Percentiles rank a stretch among this genome's conserved stretches.
These are phyloP conservation scores for Mucor irregularis DNA, from an alignment of 371 early-diverging fungal genomes.

Conservation along the genomic window DNA sequence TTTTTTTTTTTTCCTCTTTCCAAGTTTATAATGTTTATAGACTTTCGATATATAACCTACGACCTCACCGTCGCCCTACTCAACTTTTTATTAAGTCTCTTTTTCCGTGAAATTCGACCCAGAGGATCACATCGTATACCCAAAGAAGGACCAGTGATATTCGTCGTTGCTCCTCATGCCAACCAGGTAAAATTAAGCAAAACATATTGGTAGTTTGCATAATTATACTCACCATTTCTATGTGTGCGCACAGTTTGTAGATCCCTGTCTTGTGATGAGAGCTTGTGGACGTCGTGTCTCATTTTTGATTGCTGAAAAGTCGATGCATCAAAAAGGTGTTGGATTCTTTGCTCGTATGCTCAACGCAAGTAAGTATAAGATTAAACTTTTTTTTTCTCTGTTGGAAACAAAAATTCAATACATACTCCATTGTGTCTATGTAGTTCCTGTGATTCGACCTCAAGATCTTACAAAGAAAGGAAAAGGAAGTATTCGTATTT, in stretches of 20 bases:
- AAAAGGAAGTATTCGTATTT: conserved; percentile 63
- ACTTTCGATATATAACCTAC: conserved; percentile 20
- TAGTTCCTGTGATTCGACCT: conserved; percentile 87
- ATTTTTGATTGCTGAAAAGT: conserved; percentile 81
- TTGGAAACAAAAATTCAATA: too few species aligned
- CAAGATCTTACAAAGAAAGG: conserved; percentile 79
- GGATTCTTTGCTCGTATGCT: conserved; percentile 74
- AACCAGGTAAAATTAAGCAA: conserved; percentile 79
- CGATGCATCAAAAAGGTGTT: conserved; percentile 77
- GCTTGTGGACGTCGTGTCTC: conserved; percentile 76
- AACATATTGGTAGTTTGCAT: too few species aligned
- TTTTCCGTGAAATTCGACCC: conserved; percentile 82
- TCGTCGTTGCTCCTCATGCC: conserved; percentile 92
- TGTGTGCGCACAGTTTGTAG: too few species aligned
- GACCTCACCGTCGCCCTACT: conserved; percentile 56
- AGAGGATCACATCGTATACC: conserved; percentile 88
- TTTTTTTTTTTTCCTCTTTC: background rate
- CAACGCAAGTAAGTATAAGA: conserved; percentile 62
- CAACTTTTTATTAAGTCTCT: conserved; percentile 62
- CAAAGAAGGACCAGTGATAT: conserved; percentile 80
- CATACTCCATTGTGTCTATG: too few species aligned
- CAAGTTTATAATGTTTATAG: background rate
- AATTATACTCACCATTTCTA: too few species aligned
- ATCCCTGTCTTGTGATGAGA: conserved; percentile 79
- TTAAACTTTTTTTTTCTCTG: background rate